Percentiles rank a stretch among this genome's conserved stretches.
Conservation (phyloP, 257 asterid genomes). For the Ajuga chamaepitys region DNA sequence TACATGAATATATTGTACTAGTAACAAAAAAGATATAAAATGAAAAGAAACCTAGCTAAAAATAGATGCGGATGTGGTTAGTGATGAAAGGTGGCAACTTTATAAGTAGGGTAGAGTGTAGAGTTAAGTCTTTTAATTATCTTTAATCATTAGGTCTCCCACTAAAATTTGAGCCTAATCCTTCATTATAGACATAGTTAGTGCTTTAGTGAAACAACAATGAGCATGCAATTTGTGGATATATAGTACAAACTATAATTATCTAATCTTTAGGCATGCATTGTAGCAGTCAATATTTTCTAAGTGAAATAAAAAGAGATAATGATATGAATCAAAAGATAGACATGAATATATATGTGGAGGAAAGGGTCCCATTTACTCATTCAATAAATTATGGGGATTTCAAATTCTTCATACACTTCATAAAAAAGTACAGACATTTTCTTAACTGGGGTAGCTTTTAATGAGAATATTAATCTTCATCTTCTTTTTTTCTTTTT, state of each 20-base stretch:
- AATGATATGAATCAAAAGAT: not conserved
- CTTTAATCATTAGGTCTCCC: constrained; percentile 25
- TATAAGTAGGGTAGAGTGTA: not conserved
- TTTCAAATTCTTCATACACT: no score
- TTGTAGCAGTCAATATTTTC: not conserved
- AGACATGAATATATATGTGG: not conserved
- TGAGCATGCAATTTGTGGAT: not conserved
- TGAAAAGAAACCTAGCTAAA: no score
- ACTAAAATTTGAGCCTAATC: constrained; percentile 5
- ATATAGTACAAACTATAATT: not conserved
- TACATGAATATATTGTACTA: no score
- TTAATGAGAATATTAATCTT: no score
- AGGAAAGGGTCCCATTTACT: not conserved
- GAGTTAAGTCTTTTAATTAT: not conserved
- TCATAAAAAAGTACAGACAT: no score
- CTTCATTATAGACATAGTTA: not conserved
- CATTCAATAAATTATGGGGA: not conserved
- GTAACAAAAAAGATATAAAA: no score
- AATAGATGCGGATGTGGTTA: no score
- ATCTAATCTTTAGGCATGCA: not conserved
- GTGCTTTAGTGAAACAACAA: not conserved
- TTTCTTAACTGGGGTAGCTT: no score
- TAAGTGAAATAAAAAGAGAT: not conserved
- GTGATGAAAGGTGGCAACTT: not conserved
- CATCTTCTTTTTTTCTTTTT: no score